phyloP scores from a whole-genome alignment of 2,329 filamentous ascomycete genomes.

The Trichoderma koningii region DNA sequence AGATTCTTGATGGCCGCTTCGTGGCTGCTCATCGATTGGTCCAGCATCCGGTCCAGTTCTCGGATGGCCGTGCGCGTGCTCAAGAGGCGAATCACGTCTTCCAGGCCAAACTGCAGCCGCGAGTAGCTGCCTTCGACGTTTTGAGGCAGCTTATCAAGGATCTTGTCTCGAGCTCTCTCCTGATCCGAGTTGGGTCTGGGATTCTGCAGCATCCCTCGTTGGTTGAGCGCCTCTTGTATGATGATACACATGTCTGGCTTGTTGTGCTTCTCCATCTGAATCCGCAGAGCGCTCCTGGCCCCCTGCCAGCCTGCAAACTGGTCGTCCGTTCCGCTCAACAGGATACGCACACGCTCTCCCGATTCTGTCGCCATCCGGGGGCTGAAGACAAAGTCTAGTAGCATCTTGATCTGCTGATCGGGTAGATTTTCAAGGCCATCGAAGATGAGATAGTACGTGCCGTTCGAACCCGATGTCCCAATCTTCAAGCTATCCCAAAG shows the following conservation, averaged over 20 bases:
- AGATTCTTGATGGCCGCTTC: not conserved
- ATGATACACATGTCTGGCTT: slow-evolving; percentile 7
- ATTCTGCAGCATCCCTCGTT: slow-evolving; percentile 6
- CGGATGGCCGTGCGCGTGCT: slow-evolving; percentile 5
- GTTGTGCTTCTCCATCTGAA: slow-evolving; percentile 8
- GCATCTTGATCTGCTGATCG: slow-evolving; percentile 5
- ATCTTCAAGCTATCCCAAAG: slow-evolving; percentile 11
- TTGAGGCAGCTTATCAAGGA: not conserved
- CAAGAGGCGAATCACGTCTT: slow-evolving; percentile 8
- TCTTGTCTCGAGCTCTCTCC: not conserved
- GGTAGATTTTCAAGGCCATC: slow-evolving; percentile 6
- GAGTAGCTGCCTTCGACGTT: slow-evolving; percentile 14
- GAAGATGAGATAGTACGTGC: not conserved
- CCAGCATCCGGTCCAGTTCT: slow-evolving; percentile 9
- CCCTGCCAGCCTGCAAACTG: not conserved
- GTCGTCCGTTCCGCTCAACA: not conserved
- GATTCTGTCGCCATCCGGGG: not conserved
- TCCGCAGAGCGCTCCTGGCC: not conserved
- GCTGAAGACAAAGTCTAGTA: not conserved
- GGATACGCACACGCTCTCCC: not conserved
- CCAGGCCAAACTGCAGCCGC: not conserved
- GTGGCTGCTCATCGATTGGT: slow-evolving; percentile 14
- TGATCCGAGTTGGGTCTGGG: slow-evolving; percentile 3
- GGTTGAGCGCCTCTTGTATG: slow-evolving; percentile 3
- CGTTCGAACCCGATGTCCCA: not conserved